phyloP scores from a whole-genome alignment of 306 rosid species.

The Cercis canadensis region DNA sequence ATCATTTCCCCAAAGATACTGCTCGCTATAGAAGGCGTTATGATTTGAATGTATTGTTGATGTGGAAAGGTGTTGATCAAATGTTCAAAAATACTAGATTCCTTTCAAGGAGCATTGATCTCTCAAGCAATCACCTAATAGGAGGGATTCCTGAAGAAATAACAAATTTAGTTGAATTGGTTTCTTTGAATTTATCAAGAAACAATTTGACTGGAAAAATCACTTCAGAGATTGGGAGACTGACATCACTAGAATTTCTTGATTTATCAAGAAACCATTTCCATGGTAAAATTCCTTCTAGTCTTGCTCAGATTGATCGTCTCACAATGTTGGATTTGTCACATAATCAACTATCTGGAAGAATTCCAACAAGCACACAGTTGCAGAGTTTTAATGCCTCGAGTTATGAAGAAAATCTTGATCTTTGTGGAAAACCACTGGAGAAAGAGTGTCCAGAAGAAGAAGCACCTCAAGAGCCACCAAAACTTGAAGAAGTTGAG shows the following conservation, averaged over 20 bases:
- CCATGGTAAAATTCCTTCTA: constrained; percentile 22
- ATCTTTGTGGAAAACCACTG: constrained; percentile 31
- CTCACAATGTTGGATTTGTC: constrained; percentile 30
- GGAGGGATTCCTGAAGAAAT: constrained; percentile 11
- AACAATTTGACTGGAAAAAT: not conserved
- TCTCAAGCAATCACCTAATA: constrained; percentile 30
- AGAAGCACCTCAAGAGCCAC: not conserved
- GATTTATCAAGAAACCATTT: constrained; percentile 36
- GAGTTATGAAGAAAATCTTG: constrained; percentile 22
- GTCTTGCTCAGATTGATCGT: constrained; percentile 8
- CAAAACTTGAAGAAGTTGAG: not conserved
- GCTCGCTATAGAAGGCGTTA: too few relatives aligned
- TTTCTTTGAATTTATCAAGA: constrained; percentile 38
- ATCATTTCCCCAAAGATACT: not conserved
- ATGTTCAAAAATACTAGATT: not conserved
- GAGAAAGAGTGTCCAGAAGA: not conserved
- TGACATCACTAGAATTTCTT: constrained; percentile 19
- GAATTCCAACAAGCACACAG: constrained; percentile 29
- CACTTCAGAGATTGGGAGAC: constrained; percentile 1
- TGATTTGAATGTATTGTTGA: constrained; percentile 18
- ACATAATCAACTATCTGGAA: constrained; percentile 19
- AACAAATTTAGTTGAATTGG: not conserved
- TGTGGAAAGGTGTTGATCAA: constrained; percentile 39
- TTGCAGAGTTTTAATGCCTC: constrained; percentile 28
- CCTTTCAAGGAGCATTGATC: constrained; percentile 16